phyloP scores from a whole-genome alignment of 768 basidiomycete genomes.

The Wakefieldia striispora region DNA sequence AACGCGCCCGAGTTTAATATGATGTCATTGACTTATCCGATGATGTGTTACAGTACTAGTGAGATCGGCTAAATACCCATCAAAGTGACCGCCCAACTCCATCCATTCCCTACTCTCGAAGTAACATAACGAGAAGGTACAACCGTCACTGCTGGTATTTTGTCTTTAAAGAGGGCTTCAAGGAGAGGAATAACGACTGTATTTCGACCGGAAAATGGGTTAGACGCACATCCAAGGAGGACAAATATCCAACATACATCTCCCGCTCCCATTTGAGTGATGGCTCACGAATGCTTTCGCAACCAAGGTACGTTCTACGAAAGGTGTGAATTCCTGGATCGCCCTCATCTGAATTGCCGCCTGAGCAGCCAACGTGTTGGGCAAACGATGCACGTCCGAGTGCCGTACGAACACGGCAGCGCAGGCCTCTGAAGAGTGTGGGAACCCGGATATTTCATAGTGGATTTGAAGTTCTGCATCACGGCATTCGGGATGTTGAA shows the following conservation, averaged over 20 bases:
- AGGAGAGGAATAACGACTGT: conserved; percentile 22
- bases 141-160: conserved; percentile 29
- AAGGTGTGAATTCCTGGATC: conserved; percentile 16
- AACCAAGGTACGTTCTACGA: conserved; percentile 19
- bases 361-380: conserved; percentile 10
- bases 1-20: background rate
- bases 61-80: conserved; percentile 22
- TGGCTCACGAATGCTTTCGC: conserved; percentile 27
- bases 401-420: conserved; percentile 45
- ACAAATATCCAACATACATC: conserved; percentile 14
- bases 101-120: conserved; percentile 20
- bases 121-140: conserved; percentile 21
- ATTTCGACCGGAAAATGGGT: background rate
- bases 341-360: conserved; percentile 13
- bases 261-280: conserved; percentile 2
- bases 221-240: conserved; percentile 1
- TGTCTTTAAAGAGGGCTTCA: conserved; percentile 17
- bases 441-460: conserved; percentile 51
- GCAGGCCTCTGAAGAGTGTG: conserved; percentile 39
- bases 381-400: background rate
- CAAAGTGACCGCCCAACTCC: conserved; percentile 31
- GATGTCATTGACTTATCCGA: background rate
- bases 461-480: conserved; percentile 23
- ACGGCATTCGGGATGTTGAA: conserved; percentile 5
- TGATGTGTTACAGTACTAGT: no score